Evolutionary conservation across 768 basidiomycete genomes (phyloP), one percentile per base, ranked within the genome.

Genomic region (Leucocoprinus leucothites): DNA sequence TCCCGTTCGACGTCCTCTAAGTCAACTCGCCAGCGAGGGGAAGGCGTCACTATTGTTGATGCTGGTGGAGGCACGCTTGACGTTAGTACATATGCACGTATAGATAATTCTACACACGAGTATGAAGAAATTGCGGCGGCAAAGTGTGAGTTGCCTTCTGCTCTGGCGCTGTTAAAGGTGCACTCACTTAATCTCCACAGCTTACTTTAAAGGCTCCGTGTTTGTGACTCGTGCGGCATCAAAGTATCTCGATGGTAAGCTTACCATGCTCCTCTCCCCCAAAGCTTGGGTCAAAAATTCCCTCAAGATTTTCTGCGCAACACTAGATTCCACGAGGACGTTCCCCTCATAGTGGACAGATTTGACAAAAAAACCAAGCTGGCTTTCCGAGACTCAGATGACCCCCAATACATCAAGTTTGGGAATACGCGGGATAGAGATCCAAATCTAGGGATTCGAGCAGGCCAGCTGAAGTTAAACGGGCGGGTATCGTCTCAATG

Each of bases 21-120:
- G 31, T n/a, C 9, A 3, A 26, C n/a, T 31, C 11, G 36, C 4
- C 49, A 81, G 78, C 62, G 61, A 9, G 73, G 74, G 18, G 61
- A 78, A 35, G 77, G 76, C 1, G 65, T 82, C 3, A 68, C 81
- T 52, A 67, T 84, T 28, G 74, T 83, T 16, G 82, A 84, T 57
- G 81, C 82, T 2, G 82, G 83, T 5, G 81, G 81, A 51, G 83
- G 81, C 18, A 84, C 81, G 0, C 67, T 84, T n/a, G 82, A 85
- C 56, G 68, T 84, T 43, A 82, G 78, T 50, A 73, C 78, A 4
- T 84, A 83, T 54, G 71, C 68, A 13, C 68, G 71, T 2, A 38
- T 60, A 60, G 61, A 24, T 55, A 54, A 51, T 56, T 25, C 65
- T 57, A 2, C 57, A 61, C 1, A 48, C 61, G 3, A 14, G 24